These are phyloP conservation scores for Berberis vulgaris DNA, from an alignment of 164 flowering plant genomes.

Conservation along the genomic window DNA sequence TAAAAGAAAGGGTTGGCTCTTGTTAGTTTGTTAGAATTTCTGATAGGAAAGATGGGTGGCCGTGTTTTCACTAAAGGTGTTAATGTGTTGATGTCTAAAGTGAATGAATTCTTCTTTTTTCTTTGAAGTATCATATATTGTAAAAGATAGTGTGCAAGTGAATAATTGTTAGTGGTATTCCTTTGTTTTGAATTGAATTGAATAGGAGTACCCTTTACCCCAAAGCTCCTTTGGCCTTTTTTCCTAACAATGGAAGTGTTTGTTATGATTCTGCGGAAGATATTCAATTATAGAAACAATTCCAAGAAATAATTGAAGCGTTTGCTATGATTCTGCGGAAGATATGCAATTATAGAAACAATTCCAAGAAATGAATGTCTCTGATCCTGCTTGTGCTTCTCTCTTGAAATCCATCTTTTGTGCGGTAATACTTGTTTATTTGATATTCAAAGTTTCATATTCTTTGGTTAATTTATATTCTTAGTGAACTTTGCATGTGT, in stretches of 20 bases:
- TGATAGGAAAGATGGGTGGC: slow-evolving; percentile 4
- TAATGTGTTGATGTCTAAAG: not conserved
- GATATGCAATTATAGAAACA: slow-evolving; percentile 38
- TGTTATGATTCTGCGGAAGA: slow-evolving; percentile 36
- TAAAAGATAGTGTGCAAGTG: not conserved
- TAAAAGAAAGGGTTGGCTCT: not conserved
- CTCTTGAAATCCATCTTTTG: slow-evolving; percentile 73
- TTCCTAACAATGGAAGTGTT: slow-evolving; percentile 17
- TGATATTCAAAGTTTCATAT: too few species aligned
- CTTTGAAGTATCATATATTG: not conserved
- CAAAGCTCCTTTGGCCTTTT: slow-evolving; percentile 47
- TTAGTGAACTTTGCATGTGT: too few species aligned
- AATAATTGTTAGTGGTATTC: not conserved
- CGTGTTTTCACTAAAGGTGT: not conserved
- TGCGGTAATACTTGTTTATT: slow-evolving; percentile 34
- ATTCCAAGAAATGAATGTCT: slow-evolving; percentile 55
- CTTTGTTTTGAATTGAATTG: slow-evolving; percentile 3
- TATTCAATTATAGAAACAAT: slow-evolving; percentile 40
- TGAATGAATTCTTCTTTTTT: not conserved
- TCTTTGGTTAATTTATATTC: too few species aligned
- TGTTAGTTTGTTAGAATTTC: not conserved
- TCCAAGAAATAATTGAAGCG: slow-evolving; percentile 48
- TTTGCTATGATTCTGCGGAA: slow-evolving; percentile 48
- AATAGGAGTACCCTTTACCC: slow-evolving; percentile 51
- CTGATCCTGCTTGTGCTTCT: slow-evolving; percentile 61